phyloP scores from a whole-genome alignment of 441 rosid genomes.

The Populus hybrid region DNA sequence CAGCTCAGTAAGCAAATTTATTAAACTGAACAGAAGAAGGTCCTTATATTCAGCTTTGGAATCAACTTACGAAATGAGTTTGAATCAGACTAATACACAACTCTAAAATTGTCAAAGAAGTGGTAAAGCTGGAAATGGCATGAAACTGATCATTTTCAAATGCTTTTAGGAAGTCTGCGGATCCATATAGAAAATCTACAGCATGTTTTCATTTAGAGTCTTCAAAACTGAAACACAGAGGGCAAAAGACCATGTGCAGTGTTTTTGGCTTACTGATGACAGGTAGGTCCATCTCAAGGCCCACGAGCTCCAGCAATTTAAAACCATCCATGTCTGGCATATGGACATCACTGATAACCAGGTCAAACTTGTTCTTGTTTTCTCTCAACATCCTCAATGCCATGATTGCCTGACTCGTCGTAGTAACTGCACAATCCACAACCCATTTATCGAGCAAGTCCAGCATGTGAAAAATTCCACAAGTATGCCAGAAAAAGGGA shows the following conservation, averaged over 20 bases:
- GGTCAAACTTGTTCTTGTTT: constrained; percentile 67
- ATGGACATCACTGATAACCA: constrained; percentile 96
- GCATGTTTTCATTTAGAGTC: neutral
- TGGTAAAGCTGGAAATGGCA: neutral
- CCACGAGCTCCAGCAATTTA: constrained; percentile 86
- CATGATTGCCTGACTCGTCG: constrained; percentile 61
- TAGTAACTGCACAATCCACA: constrained; percentile 60
- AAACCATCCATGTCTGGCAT: constrained; percentile 99
- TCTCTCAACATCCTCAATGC: constrained; percentile 87
- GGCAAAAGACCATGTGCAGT: constrained; percentile 9
- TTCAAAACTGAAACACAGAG: neutral
- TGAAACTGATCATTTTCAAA: neutral
- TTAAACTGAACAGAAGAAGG: neutral
- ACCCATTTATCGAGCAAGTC: constrained; percentile 11
- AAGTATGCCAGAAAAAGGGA: neutral
- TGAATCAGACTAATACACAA: neutral
- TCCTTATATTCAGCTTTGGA: neutral
- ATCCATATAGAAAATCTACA: neutral
- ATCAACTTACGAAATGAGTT: neutral
- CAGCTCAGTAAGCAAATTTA: neutral
- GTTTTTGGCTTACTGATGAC: constrained; percentile 50
- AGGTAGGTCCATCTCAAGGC: constrained; percentile 98
- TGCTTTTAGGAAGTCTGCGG: neutral
- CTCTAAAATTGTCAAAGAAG: constrained; percentile 1
- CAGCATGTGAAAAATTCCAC: constrained; percentile 1